Evolutionary conservation across 2,329 filamentous ascomycete species (phyloP).

Genomic region (Pyrenochaeta sp.): DNA sequence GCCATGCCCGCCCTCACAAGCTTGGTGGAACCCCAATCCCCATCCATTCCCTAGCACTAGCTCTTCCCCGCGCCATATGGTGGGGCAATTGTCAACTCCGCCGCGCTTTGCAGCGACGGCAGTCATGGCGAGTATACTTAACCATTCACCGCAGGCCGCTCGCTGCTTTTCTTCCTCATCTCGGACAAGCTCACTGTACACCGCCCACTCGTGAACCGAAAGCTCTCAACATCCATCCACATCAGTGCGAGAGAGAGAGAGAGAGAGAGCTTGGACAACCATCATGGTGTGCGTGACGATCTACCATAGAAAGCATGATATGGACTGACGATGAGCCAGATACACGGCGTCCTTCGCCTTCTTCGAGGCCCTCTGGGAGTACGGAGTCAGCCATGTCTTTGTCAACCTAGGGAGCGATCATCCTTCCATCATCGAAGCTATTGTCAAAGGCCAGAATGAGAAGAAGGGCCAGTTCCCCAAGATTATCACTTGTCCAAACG

Average conservation of each 20-base stretch:
- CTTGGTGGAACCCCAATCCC: neutral
- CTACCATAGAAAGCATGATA: neutral
- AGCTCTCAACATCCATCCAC: neutral
- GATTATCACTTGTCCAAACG: constrained; percentile 82
- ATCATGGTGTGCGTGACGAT: neutral
- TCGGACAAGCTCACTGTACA: neutral
- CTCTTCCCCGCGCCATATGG: constrained; percentile 23
- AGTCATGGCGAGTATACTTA: constrained; percentile 6
- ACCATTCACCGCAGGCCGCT: neutral
- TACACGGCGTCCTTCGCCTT: constrained; percentile 84
- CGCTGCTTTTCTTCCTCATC: constrained; percentile 1
- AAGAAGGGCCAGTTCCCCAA: constrained; percentile 70
- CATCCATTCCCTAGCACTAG: neutral
- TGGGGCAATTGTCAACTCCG: constrained; percentile 18
- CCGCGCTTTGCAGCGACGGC: neutral
- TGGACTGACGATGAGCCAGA: constrained; percentile 23
- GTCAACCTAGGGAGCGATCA: constrained; percentile 77
- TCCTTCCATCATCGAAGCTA: constrained; percentile 80
- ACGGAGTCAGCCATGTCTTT: constrained; percentile 58
- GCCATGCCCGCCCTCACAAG: neutral
- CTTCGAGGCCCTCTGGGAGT: constrained; percentile 80
- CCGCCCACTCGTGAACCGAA: neutral
- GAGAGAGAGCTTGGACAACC: neutral
- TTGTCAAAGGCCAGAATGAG: constrained; percentile 77
- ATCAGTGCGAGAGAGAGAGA: neutral